Percentiles rank a stretch among this genome's conserved stretches.
Conservation (phyloP, 768 basidiomycete genomes). For the Tulasnella sp. region DNA sequence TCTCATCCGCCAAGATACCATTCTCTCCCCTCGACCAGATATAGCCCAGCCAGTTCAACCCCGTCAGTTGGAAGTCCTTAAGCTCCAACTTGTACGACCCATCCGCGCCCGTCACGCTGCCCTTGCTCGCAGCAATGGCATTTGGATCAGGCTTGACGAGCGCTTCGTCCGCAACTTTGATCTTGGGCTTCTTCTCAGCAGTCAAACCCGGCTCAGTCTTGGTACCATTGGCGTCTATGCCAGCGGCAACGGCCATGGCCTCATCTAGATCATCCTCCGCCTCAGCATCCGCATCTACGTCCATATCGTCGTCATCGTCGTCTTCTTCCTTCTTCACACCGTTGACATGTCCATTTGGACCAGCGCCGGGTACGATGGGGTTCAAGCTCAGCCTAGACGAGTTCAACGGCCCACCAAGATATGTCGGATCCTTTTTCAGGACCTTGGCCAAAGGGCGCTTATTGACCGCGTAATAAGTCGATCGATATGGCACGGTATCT, state of each 20-base stretch:
- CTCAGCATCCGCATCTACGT: conserved; percentile 11
- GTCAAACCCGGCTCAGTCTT: not conserved
- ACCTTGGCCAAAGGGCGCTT: conserved; percentile 71
- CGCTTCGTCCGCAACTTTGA: not conserved
- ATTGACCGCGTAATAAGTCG: conserved; percentile 43
- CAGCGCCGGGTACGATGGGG: not conserved
- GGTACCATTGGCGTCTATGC: not conserved
- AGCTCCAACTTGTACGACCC: conserved; percentile 33
- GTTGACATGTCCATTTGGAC: not conserved
- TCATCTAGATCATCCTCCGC: conserved; percentile 2
- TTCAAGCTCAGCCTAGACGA: not conserved
- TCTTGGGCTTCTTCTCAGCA: not conserved
- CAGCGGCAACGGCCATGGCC: not conserved
- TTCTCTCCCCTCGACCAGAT: conserved; percentile 92
- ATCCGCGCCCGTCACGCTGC: conserved; percentile 8
- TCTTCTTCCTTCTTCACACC: conserved; percentile 3
- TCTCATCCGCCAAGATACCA: conserved; percentile 96
- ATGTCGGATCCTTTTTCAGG: conserved; percentile 70
- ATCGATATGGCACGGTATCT: conserved; percentile 17
- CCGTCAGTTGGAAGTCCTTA: conserved; percentile 97
- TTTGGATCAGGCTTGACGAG: not conserved
- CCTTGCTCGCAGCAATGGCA: not conserved
- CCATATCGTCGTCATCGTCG: not conserved
- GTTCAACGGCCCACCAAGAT: conserved; percentile 13
- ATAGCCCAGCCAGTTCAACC: conserved; percentile 97